A percentile compares a stretch with the other conserved stretches of the same genome.
These are phyloP conservation scores for Micromonas pusilla DNA, from an alignment of 139 green algal genomes.

Conservation along the genomic window DNA sequence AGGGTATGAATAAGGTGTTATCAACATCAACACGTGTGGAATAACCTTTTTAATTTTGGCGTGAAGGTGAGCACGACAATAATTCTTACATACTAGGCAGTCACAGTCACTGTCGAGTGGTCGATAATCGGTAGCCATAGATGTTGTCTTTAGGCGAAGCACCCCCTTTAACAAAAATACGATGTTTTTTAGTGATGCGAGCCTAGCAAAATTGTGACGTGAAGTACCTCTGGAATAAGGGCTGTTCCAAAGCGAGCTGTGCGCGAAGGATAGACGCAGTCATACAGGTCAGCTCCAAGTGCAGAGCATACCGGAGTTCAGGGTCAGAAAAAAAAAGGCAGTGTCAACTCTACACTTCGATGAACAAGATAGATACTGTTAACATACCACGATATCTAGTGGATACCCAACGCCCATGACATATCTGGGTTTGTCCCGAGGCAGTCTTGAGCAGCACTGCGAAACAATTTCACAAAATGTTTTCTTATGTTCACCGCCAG, in stretches of 20 bases:
- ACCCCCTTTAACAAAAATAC: constrained; percentile 38
- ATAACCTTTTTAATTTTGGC: neutral
- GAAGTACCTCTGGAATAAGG: constrained; percentile 53
- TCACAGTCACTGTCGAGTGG: constrained; percentile 64
- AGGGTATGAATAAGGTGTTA: constrained; percentile 31
- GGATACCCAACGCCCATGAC: constrained; percentile 93
- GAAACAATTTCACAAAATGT: constrained; percentile 83
- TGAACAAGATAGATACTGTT: constrained; percentile 17
- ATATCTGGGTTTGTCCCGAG: constrained; percentile 83
- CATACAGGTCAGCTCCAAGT: constrained; percentile 92
- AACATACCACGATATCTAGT: constrained; percentile 81
- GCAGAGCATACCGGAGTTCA: constrained; percentile 59
- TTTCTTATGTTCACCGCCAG: constrained; percentile 88
- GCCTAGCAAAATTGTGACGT: neutral
- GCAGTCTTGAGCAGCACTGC: constrained; percentile 60
- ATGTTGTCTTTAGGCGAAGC: constrained; percentile 69
- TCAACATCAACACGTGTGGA: neutral
- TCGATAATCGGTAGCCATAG: constrained; percentile 38
- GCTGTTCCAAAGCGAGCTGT: constrained; percentile 92
- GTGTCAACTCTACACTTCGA: neutral
- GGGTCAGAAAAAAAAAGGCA: neutral
- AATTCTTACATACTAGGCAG: constrained; percentile 69
- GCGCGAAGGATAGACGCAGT: constrained; percentile 89
- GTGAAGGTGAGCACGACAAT: constrained; percentile 78
- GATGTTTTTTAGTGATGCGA: neutral